Evolutionary conservation across 257 asterid species (phyloP), one percentile per base, ranked within the genome.

Genomic region (Solanum bulbocastanum): DNA sequence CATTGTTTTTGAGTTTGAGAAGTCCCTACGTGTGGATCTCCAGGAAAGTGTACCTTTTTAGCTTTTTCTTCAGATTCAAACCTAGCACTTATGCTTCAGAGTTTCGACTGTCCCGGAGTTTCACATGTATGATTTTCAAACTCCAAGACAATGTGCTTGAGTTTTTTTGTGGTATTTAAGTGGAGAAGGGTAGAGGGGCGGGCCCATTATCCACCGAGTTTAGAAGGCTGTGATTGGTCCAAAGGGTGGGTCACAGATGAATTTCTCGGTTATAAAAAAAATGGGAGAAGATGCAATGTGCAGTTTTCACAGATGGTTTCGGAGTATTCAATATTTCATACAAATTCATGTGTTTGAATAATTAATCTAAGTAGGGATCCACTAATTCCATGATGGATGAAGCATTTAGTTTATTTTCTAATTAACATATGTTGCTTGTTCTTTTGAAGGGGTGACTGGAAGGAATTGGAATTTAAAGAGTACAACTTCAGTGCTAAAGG

Each of bases 401-500:
- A 44, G 18, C 42, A 82, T 82, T 82, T 32, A 0, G 85, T 82
- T 81, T 82, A 49, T 82, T 30, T 46, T 49, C 69, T 46, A 37
- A 49, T 82, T 36, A 49, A 82, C n/a, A 18, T 81, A 18, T 79
- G 40, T 78, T 52, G 74, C 32, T 76, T 86, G 33, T 83, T 84
- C 76, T 88, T 82, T 84, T 94, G 90, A 83, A 96, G 98, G 92
- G 99, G 97, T 82, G 99, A 96, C 32, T 96, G 99, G 99, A 94
- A 92, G 92, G 98, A 96, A 86, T 56, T 97, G 88, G 98, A 94
- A 89, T 96, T 96, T 85, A 97, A 97, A 89, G 99, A 95, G 89
- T 97, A 95, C 88, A 97, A 97, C 94, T 97, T 97, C 92, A 94
- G 92, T 83, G 99, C 99, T 10, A 95, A 94, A 90, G 99, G 99